Evolutionary conservation across 2,329 filamentous ascomycete species (phyloP).

Genomic region (Aspergillus pseudoviridinutans): DNA sequence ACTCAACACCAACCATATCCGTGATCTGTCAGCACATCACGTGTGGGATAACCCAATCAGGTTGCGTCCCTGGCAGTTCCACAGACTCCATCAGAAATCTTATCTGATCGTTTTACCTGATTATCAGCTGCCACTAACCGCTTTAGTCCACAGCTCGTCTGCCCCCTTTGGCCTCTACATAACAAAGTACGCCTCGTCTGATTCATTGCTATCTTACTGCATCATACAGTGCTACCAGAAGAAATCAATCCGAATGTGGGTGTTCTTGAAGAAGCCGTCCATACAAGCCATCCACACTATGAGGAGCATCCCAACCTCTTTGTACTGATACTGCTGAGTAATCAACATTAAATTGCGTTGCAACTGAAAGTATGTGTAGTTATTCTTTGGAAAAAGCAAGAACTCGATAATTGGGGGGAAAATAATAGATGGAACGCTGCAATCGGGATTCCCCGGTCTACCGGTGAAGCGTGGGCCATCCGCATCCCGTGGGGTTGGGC

Average conservation of each 20-base stretch:
- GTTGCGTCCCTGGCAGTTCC: not conserved
- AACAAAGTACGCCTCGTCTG: not conserved
- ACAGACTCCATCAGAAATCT: not conserved
- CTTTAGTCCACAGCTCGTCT: not conserved
- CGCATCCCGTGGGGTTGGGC: constrained; percentile 5
- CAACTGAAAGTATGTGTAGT: not conserved
- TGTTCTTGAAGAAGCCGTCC: no score
- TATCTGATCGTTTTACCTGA: not conserved
- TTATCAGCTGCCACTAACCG: not conserved
- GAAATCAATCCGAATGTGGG: not conserved
- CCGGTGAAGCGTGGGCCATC: constrained; percentile 3
- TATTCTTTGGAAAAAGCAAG: not conserved
- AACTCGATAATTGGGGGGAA: not conserved
- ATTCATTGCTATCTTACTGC: not conserved
- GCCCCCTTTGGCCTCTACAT: not conserved
- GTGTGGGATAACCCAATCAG: not conserved
- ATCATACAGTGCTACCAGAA: not conserved
- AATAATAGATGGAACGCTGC: not conserved
- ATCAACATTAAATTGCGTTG: no score
- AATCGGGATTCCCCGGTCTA: not conserved
- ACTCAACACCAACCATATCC: not conserved
- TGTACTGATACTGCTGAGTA: not conserved
- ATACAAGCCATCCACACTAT: no score
- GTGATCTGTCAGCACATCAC: not conserved
- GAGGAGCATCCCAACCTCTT: not conserved